Conservation (phyloP, 257 asterid genomes). For the Solanum lignicaule region DNA sequence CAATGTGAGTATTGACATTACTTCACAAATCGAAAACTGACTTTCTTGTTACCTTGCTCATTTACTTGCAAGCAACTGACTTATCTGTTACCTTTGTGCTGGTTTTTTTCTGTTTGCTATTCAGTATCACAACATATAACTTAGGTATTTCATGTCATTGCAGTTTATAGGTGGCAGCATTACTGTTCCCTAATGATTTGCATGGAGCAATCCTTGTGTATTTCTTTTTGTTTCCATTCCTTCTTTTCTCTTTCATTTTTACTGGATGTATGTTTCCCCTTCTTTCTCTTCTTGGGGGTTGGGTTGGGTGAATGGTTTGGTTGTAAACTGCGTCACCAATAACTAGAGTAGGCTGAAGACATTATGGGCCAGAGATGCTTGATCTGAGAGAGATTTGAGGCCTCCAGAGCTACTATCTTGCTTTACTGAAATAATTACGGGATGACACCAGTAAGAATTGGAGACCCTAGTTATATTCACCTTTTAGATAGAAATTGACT, state of each 20-base stretch:
- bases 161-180: neutral
- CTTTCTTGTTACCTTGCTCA: neutral
- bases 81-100: neutral
- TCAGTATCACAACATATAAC: neutral
- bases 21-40: neutral
- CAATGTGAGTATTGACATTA: constrained; percentile 37
- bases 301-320: neutral
- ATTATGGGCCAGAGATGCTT: neutral
- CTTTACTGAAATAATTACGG: neutral
- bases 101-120: neutral
- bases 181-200: neutral
- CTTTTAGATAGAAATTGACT: neutral
- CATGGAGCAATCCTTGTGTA: neutral
- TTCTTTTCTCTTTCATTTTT: neutral
- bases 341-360: neutral
- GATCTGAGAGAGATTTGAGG: neutral
- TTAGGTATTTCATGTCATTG: neutral
- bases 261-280: neutral
- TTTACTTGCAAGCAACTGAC: neutral
- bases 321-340: neutral
- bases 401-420: neutral
- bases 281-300: neutral
- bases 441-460: neutral
- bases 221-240: neutral
- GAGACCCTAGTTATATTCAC: neutral